These are phyloP conservation scores for Colletotrichum phormii DNA, from an alignment of 2,329 filamentous ascomycete species.

Conservation along the genomic window DNA sequence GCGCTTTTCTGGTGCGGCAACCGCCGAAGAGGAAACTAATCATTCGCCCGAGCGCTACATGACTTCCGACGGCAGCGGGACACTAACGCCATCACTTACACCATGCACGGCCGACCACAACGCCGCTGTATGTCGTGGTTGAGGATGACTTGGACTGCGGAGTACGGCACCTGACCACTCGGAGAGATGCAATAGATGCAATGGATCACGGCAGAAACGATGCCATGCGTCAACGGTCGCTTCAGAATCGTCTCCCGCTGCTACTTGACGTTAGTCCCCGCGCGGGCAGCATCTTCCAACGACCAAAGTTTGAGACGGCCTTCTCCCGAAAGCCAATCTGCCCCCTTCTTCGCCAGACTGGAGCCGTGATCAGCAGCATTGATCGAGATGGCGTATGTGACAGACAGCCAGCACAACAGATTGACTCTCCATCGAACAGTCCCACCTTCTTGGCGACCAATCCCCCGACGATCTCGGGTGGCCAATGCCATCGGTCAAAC, in stretches of 20 bases:
- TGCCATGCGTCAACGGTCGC: not conserved
- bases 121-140: not conserved
- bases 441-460: not conserved
- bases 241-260: not conserved
- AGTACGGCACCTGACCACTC: not conserved
- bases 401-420: not conserved
- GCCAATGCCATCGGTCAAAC: not conserved
- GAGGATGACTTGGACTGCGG: not conserved
- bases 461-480: not conserved
- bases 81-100: constrained; percentile 1
- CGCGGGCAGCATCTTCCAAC: not conserved
- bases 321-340: constrained; percentile 2
- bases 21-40: constrained; percentile 6
- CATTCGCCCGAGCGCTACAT: constrained; percentile 7
- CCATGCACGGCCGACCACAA: not conserved
- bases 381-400: constrained; percentile 11
- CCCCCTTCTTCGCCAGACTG: not conserved
- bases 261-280: not conserved
- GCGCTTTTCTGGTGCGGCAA: not conserved
- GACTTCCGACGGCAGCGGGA: constrained; percentile 10
- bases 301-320: constrained; percentile 11
- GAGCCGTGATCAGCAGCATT: not conserved
- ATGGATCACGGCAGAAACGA: not conserved
- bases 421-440: not conserved
- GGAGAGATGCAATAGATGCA: not conserved